These are phyloP conservation scores for Fragaria vesca DNA, from an alignment of 306 rosid species.

Conservation along the genomic window DNA sequence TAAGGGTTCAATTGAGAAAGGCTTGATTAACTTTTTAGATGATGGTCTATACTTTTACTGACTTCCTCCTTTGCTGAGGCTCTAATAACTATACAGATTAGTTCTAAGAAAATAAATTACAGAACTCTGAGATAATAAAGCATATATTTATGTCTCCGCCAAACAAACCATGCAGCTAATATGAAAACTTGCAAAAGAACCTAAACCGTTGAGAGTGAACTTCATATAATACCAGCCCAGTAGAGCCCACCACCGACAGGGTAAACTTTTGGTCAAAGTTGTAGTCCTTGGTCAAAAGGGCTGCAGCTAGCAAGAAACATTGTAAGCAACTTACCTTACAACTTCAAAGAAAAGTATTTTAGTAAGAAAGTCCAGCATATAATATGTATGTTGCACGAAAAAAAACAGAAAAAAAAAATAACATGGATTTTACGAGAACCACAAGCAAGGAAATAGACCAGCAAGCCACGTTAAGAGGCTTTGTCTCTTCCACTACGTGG, in stretches of 20 bases:
- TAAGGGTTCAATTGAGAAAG: neutral
- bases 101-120: too few species aligned
- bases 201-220: conserved; percentile 10
- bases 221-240: conserved; percentile 68
- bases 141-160: conserved; percentile 2
- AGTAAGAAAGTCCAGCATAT: neutral
- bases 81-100: neutral
- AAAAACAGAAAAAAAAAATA: too few species aligned
- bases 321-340: neutral
- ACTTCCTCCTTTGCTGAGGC: neutral
- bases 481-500: neutral
- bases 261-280: conserved; percentile 78
- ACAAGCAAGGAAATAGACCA: neutral
- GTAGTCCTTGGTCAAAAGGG: conserved; percentile 84
- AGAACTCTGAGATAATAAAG: neutral
- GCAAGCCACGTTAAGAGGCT: neutral
- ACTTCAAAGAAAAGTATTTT: neutral
- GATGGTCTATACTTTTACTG: neutral
- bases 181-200: neutral
- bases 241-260: conserved; percentile 57
- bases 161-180: conserved; percentile 16
- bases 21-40: neutral
- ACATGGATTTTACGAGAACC: neutral
- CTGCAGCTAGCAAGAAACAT: conserved; percentile 40
- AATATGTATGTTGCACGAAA: neutral